Evolutionary conservation across 2,329 filamentous ascomycete genomes (phyloP).

Genomic region (Ceratocystis ficicola): DNA sequence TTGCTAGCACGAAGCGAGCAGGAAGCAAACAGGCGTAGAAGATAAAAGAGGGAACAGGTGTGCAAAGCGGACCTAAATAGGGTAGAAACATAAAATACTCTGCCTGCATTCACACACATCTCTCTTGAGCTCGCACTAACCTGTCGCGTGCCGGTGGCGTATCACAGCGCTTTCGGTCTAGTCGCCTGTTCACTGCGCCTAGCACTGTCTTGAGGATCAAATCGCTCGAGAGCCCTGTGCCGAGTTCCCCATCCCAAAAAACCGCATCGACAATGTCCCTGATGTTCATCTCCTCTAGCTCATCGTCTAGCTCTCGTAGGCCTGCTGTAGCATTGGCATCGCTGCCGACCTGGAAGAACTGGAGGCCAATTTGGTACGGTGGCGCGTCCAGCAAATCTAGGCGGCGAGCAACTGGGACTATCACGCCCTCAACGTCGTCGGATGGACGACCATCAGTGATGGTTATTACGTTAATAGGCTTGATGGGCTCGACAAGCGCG

Average conservation of each 20-base stretch:
- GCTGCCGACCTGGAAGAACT: constrained; percentile 89
- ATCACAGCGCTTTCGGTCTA: constrained; percentile 28
- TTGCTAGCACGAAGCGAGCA: background rate
- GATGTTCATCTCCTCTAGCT: constrained; percentile 40
- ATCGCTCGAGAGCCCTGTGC: constrained; percentile 47
- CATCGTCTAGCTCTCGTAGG: constrained; percentile 64
- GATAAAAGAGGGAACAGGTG: background rate
- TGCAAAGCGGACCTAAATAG: background rate
- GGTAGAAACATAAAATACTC: background rate
- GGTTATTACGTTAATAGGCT: constrained; percentile 81
- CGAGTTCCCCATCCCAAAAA: constrained; percentile 48
- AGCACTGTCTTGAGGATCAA: constrained; percentile 72
- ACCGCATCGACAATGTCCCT: constrained; percentile 90
- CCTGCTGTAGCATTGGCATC: constrained; percentile 53
- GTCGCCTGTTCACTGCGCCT: constrained; percentile 52
- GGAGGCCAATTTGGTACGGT: constrained; percentile 74
- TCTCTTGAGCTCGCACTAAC: too few relatives aligned
- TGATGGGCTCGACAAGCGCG: constrained; percentile 33
- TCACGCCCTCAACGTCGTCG: constrained; percentile 63
- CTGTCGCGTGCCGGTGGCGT: background rate
- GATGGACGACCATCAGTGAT: constrained; percentile 78
- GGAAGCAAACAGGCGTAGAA: background rate
- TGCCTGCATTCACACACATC: background rate
- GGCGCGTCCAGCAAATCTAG: constrained; percentile 59
- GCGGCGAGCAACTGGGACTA: constrained; percentile 54